Base-by-base conservation (phyloP, 2,329 filamentous ascomycete species). In the Trichophyton equinum region DNA sequence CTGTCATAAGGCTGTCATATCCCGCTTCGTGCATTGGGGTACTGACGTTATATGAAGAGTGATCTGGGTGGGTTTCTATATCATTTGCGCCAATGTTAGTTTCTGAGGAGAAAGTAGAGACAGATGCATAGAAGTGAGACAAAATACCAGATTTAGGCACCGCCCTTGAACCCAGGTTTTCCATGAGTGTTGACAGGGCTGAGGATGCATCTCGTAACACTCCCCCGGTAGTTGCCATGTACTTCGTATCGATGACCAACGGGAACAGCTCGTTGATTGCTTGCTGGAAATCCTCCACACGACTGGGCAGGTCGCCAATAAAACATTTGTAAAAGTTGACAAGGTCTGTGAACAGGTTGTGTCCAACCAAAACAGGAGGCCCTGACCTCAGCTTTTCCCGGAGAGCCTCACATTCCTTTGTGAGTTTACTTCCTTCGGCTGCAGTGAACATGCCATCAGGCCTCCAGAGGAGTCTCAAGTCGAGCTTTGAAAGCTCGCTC, bases 341-440 rank as follows among this genome's bases (percentile, higher is more conserved):
- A 46, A 86, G 67, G 65, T 86, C 83, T 0, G 79, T 79, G 68
- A 86, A 84, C 65, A 83, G 77, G 65, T 86, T 86, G 70, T 86
- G 83, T 0, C 83, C 83, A 1, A 86, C 79, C 1, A 86, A 66
- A 0, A 83, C 74, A 1, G 78, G 76, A 13, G 77, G 75, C 20
- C 75, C 77, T 20, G 71, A 68, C 49, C 74, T 75, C 11, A 85
- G 67, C 4, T 73, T 69, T 4, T 70, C 65, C 59, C 77, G 72
- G 25, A 58, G 25, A 38, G 56, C 44, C 36, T 47, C 20, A 44
- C 73, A 68, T 6, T 69, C 65, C 15, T 69, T 61, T 3, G 70
- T 49, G 1, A 68, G 64, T 27, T 62, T 58, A 20, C 67, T 62
- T 9, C 66, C 63, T 3, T 68, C 60, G 11, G 66, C 57, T 6